Conservation (phyloP, 1,139 yeast genomes). For the Pichia sp. region DNA sequence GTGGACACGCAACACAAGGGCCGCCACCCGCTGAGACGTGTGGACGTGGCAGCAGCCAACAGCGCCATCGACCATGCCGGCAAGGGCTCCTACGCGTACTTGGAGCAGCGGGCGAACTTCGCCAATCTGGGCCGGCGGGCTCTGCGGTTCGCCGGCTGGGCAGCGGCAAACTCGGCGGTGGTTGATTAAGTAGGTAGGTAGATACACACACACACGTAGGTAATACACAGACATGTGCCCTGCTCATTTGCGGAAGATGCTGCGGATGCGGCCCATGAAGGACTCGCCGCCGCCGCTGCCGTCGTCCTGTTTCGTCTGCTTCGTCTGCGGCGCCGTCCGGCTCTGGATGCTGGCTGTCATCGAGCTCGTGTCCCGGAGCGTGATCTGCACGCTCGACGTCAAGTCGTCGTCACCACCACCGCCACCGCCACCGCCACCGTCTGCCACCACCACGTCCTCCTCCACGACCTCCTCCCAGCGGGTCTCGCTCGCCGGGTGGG, state of each 20-base stretch:
- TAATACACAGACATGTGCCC: background rate
- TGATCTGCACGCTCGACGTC: conserved; percentile 28
- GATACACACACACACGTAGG: background rate
- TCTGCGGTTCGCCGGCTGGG: conserved; percentile 12
- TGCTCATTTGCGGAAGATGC: conserved; percentile 1
- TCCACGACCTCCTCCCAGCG: conserved; percentile 1
- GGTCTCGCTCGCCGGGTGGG: conserved; percentile 24
- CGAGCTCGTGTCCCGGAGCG: conserved; percentile 27
- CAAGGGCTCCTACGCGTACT: conserved; percentile 41
- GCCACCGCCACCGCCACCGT: conserved; percentile 4
- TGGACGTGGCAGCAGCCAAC: conserved; percentile 47
- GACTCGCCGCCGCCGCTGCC: background rate
- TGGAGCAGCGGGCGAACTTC: conserved; percentile 44
- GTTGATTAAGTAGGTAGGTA: background rate
- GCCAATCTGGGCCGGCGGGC: conserved; percentile 44
- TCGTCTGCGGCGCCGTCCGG: background rate
- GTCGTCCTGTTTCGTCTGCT: conserved; percentile 2
- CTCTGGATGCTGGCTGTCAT: conserved; percentile 11
- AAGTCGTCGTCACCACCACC: conserved; percentile 19
- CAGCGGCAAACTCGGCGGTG: background rate
- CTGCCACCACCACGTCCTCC: conserved; percentile 1
- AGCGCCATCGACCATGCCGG: conserved; percentile 44
- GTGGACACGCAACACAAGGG: background rate
- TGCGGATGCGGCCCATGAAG: conserved; percentile 5
- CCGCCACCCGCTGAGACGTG: conserved; percentile 38